Conservation (phyloP, 2,329 filamentous ascomycete species). For the Coleophoma eucalyptorum region DNA sequence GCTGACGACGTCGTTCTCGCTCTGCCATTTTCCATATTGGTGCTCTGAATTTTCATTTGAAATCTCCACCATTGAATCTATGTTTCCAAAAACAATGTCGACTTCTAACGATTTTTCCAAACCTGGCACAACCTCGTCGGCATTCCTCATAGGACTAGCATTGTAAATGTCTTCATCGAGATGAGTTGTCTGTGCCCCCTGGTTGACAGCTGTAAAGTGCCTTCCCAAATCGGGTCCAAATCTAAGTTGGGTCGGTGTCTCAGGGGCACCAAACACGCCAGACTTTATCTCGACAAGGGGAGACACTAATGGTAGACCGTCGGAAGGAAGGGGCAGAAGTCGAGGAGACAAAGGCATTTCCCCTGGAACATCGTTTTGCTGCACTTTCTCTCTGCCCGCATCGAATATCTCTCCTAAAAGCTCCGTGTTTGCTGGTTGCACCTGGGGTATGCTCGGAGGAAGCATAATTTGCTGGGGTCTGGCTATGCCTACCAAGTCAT, state of each 20-base stretch:
- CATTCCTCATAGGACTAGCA: slow-evolving; percentile 3
- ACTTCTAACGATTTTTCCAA: slow-evolving; percentile 3
- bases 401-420: not conserved
- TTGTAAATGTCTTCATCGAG: slow-evolving; percentile 5
- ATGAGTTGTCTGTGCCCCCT: not conserved
- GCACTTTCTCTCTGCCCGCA: not conserved
- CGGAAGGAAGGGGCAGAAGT: slow-evolving; percentile 18
- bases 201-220: not conserved
- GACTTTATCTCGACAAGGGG: slow-evolving; percentile 13
- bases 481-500: no score
- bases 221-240: not conserved
- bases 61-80: not conserved
- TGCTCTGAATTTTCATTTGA: slow-evolving; percentile 5
- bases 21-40: slow-evolving; percentile 17
- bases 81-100: not conserved
- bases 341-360: slow-evolving; percentile 15
- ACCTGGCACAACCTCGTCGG: not conserved
- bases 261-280: not conserved
- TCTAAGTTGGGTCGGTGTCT: not conserved
- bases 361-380: not conserved
- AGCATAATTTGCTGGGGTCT: no score
- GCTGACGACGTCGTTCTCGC: slow-evolving; percentile 5
- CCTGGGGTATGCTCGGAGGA: no score
- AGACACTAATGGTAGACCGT: slow-evolving; percentile 22
- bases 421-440: no score